Base-by-base conservation (phyloP, 2,329 filamentous ascomycete species). In the Rhynchosporium agropyri region DNA sequence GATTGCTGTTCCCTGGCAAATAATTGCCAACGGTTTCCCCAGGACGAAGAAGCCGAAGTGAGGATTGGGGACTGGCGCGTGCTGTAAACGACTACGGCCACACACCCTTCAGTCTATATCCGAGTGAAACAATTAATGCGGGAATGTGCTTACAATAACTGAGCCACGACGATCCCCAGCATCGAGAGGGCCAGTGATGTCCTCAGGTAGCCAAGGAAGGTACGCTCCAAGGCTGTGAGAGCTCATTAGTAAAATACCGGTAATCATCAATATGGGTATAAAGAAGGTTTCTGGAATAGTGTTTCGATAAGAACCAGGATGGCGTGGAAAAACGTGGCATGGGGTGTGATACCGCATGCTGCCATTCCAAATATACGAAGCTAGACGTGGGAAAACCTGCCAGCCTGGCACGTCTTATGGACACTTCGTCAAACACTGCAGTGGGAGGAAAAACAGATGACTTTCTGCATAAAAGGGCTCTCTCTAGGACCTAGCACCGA, bases 151-250 rank as follows among this genome's bases (percentile, higher is more conserved):
- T 68, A 65, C 72, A 90, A 90, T 7, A 92, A 81, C 71, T 92
- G 89, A 0, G 88, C 85, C 33, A 89, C 81, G 3, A 85, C 69
- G 2, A 89, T 83, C 20, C 88, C 88, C 26, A 86, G 77, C 76
- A 90, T 87, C 13, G 88, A 86, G 45, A 91, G 79, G n/a, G 83
- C 80, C 43, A 89, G 76, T 0, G 87, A 90, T 1, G 89, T 92
- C 26, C 89, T 84, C 36, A 91, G 80, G 74, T 91, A 92, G 36
- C 83, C 87, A 20, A 92, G 83, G 72, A 88, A 92, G 20, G 89
- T 92, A 62, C 89, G 80, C 75, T 92, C 89, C 60, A 91, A 82
- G 43, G 89, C 89, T 91, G 69, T 45, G 28, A 12, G 46, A 43
- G 43, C 29, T 48, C 38, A 62, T 67, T 58, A 68, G 62, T 60